phyloP scores from a whole-genome alignment of 2,329 filamentous ascomycete species.

The Xylariaceae sp. region DNA sequence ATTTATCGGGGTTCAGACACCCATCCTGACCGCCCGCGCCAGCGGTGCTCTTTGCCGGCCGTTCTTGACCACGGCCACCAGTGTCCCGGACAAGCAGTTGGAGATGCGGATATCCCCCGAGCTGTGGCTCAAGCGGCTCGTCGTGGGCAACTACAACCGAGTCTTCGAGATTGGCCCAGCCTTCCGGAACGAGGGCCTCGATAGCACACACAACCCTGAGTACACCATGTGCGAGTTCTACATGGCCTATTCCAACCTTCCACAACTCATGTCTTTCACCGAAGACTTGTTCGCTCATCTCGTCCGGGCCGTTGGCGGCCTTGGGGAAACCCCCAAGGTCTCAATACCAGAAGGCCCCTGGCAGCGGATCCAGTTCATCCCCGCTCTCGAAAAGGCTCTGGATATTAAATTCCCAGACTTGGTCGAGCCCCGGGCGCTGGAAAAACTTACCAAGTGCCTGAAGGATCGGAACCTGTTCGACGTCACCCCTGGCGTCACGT shows the following conservation, averaged over 20 bases:
- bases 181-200: slow-evolving; percentile 90
- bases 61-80: slow-evolving; percentile 72
- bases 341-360: slow-evolving; percentile 48
- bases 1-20: slow-evolving; percentile 87
- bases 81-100: slow-evolving; percentile 64
- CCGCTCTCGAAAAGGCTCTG: slow-evolving; percentile 64
- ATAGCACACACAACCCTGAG: slow-evolving; percentile 90
- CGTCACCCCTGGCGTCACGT: slow-evolving; percentile 44
- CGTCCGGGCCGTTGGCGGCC: slow-evolving; percentile 39
- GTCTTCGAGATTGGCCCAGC: slow-evolving; percentile 90
- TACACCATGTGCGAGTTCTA: slow-evolving; percentile 99
- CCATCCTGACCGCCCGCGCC: slow-evolving; percentile 72
- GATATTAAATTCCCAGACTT: slow-evolving; percentile 60
- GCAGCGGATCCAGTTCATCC: slow-evolving; percentile 70
- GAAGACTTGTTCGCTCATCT: slow-evolving; percentile 61
- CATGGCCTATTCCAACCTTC: slow-evolving; percentile 70
- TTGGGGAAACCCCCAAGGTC: slow-evolving; percentile 39
- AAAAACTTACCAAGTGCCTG: slow-evolving; percentile 45
- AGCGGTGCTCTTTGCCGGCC: slow-evolving; percentile 84
- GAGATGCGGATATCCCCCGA: slow-evolving; percentile 87
- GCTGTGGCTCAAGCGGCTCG: slow-evolving; percentile 85
- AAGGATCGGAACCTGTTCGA: slow-evolving; percentile 57
- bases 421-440: slow-evolving; percentile 43
- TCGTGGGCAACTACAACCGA: slow-evolving; percentile 79
- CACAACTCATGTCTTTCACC: slow-evolving; percentile 67